These are phyloP conservation scores for Thelonectria rubi DNA, from an alignment of 2,329 filamentous ascomycete species.

Conservation along the genomic window DNA sequence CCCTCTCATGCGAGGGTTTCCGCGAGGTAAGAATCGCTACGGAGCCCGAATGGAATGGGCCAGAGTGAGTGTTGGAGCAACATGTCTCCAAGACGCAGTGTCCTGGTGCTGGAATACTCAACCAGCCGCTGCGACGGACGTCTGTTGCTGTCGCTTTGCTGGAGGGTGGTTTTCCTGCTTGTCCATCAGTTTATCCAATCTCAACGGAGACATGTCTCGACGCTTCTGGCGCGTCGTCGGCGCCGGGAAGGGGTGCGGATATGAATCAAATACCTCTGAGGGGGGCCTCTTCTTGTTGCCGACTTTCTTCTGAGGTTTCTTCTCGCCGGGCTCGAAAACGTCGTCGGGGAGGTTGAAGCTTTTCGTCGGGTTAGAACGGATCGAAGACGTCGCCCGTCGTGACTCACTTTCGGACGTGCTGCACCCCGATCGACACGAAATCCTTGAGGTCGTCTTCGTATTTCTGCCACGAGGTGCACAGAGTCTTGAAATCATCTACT, in stretches of 20 bases:
- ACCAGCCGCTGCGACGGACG: conserved; percentile 53
- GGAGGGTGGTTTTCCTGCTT: conserved; percentile 50
- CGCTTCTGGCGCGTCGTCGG: conserved; percentile 24
- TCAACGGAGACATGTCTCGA: conserved; percentile 12
- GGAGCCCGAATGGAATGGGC: conserved; percentile 15
- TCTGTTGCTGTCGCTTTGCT: conserved; percentile 54
- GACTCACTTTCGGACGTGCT: conserved; percentile 85
- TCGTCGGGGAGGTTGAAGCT: conserved; percentile 91
- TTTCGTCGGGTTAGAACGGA: conserved; percentile 18
- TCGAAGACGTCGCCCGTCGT: not conserved
- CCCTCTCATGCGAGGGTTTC: conserved; percentile 26
- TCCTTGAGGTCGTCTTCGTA: conserved; percentile 77
- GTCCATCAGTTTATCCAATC: conserved; percentile 40
- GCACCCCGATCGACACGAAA: conserved; percentile 73
- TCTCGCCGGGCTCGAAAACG: conserved; percentile 84
- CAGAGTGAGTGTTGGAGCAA: conserved; percentile 20
- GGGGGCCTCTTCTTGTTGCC: conserved; percentile 59
- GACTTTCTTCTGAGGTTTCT: conserved; percentile 70
- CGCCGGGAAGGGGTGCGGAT: conserved; percentile 26
- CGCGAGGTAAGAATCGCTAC: conserved; percentile 22
- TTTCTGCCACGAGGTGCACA: conserved; percentile 78
- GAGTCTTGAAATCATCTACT: conserved; percentile 86
- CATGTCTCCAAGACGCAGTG: conserved; percentile 20
- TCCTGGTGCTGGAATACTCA: conserved; percentile 39
- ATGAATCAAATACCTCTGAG: conserved; percentile 53